Percentiles rank a stretch among this genome's conserved stretches.
Conservation (phyloP, 179 eudicot species). For the Carnegiea gigantea region DNA sequence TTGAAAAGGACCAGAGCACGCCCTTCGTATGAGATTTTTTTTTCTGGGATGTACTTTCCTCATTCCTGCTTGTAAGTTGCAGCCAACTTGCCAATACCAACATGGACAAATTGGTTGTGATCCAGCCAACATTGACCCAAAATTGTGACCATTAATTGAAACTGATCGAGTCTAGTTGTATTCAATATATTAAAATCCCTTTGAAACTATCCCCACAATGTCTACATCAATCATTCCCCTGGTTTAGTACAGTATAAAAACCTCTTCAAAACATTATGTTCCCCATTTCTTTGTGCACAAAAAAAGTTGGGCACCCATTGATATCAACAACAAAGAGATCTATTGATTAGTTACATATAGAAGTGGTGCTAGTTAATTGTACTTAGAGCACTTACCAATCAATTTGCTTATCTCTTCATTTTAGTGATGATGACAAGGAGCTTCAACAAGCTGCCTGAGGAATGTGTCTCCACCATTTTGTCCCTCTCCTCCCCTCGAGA, state of each 20-base stretch:
- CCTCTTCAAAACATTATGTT: not conserved
- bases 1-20: too few species aligned
- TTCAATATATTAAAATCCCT: not conserved
- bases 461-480: slow-evolving; percentile 42
- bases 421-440: not conserved
- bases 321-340: not conserved
- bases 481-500: slow-evolving; percentile 31
- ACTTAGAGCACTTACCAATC: not conserved
- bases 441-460: slow-evolving; percentile 23
- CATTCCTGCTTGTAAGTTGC: too few species aligned
- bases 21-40: too few species aligned
- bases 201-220: not conserved
- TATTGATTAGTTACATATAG: not conserved
- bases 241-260: not conserved
- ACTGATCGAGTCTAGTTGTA: not conserved
- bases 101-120: not conserved
- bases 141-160: not conserved
- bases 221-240: slow-evolving; percentile 1
- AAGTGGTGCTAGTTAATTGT: not conserved
- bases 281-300: not conserved
- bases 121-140: not conserved
- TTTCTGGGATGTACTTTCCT: too few species aligned
- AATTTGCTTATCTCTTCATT: too few species aligned
- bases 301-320: slow-evolving; percentile 3
- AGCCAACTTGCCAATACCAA: not conserved